Conservation (phyloP, 441 rosid genomes). For the Biscutella laevigata region DNA sequence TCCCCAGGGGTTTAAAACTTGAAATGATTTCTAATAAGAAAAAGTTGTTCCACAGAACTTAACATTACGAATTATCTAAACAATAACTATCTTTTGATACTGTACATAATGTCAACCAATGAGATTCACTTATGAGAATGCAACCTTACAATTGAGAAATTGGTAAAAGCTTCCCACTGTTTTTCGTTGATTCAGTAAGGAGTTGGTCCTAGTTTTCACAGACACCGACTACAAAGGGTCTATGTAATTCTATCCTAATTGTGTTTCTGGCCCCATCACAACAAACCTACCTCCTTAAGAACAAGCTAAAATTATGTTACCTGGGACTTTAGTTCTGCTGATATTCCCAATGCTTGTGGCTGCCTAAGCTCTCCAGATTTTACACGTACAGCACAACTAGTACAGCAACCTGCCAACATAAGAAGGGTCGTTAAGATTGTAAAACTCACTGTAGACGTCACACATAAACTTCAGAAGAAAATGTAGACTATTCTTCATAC, state of each 20-base stretch:
- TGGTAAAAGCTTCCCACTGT: neutral
- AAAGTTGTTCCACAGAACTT: neutral
- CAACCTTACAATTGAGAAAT: neutral
- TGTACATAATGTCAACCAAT: neutral
- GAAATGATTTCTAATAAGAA: neutral
- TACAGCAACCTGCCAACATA: slow-evolving; percentile 68
- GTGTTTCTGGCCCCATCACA: neutral
- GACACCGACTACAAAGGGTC: neutral
- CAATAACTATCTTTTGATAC: neutral
- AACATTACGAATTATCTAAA: neutral
- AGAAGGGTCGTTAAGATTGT: too few species aligned
- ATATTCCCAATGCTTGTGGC: slow-evolving; percentile 94
- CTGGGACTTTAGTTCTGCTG: slow-evolving; percentile 79
- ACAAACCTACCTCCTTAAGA: neutral
- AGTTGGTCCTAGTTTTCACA: neutral
- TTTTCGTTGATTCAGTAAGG: neutral
- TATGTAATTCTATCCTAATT: neutral
- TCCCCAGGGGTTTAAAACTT: neutral
- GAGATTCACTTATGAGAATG: neutral
- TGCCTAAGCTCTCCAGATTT: slow-evolving; percentile 81
- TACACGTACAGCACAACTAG: slow-evolving; percentile 87
- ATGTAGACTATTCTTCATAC: neutral
- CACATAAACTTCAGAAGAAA: neutral
- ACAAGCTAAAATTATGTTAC: slow-evolving; percentile 29
- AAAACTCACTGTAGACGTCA: neutral